Conservation (phyloP, 495 filamentous ascomycete genomes). For the Penicillium goetzii region DNA sequence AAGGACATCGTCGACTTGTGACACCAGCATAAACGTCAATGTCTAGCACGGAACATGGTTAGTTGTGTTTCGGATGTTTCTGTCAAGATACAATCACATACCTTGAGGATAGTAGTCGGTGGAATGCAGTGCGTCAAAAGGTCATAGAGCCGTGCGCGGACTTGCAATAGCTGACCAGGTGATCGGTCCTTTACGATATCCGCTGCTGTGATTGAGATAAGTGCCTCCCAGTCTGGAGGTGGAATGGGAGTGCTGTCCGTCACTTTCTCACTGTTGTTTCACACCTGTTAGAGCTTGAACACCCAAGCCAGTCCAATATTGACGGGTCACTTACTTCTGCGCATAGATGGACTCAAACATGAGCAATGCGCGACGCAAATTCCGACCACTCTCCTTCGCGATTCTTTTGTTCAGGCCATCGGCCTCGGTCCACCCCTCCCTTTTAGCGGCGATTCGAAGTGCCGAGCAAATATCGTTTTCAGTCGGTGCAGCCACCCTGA, state of each 20-base stretch:
- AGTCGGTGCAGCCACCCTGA: constrained; percentile 88
- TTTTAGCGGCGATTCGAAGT: constrained; percentile 71
- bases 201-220: constrained; percentile 82
- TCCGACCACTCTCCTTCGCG: constrained; percentile 88
- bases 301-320: too few relatives aligned
- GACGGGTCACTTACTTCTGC: constrained; percentile 71
- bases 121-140: constrained; percentile 96
- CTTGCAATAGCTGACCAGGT: constrained; percentile 80
- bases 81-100: constrained; percentile 23
- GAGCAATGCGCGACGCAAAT: constrained; percentile 83
- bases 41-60: constrained; percentile 45
- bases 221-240: constrained; percentile 92
- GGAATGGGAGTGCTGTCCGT: constrained; percentile 86
- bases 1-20: constrained; percentile 80
- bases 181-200: constrained; percentile 92
- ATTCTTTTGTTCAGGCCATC: constrained; percentile 77
- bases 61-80: background rate
- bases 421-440: constrained; percentile 74
- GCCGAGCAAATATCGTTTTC: constrained; percentile 81
- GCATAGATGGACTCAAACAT: constrained; percentile 98
- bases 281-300: constrained; percentile 21
- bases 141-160: constrained; percentile 92
- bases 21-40: constrained; percentile 88
- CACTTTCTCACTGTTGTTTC: constrained; percentile 74
- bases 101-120: constrained; percentile 87